Conservation (phyloP, 129 eudicot genomes). For the Pseudognaphalium luteoalbum region DNA sequence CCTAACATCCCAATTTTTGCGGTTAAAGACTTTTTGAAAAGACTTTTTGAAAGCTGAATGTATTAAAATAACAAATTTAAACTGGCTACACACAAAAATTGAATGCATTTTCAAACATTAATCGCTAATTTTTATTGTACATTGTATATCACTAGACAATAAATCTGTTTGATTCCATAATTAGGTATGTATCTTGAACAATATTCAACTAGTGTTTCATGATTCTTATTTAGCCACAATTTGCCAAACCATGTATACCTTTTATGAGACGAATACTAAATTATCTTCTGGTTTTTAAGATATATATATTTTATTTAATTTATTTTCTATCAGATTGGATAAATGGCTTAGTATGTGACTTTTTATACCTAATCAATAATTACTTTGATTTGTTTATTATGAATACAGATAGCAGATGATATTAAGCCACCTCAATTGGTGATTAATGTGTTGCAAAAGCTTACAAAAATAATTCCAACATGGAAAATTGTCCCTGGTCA, state of each 20-base stretch:
- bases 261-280: neutral
- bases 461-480: constrained; percentile 46
- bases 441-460: constrained; percentile 39
- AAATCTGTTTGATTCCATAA: neutral
- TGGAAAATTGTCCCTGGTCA: constrained; percentile 60
- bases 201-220: neutral
- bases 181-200: neutral
- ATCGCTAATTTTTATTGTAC: neutral
- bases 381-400: neutral
- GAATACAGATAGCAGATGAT: constrained; percentile 58
- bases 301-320: too few species aligned
- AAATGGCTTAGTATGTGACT: too few species aligned
- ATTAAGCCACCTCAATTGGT: constrained; percentile 50
- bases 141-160: neutral
- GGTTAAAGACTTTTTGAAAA: too few species aligned
- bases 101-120: too few species aligned
- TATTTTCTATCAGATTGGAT: too few species aligned
- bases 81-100: too few species aligned
- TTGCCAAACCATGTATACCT: neutral
- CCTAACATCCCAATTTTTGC: constrained; percentile 7
- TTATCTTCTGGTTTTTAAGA: neutral
- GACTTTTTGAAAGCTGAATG: too few species aligned
- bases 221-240: neutral
- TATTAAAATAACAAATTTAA: too few species aligned
- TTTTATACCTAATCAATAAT: neutral